These are phyloP conservation scores for Kingdonia uniflora DNA, from an alignment of 164 flowering plant genomes.

Conservation along the genomic window DNA sequence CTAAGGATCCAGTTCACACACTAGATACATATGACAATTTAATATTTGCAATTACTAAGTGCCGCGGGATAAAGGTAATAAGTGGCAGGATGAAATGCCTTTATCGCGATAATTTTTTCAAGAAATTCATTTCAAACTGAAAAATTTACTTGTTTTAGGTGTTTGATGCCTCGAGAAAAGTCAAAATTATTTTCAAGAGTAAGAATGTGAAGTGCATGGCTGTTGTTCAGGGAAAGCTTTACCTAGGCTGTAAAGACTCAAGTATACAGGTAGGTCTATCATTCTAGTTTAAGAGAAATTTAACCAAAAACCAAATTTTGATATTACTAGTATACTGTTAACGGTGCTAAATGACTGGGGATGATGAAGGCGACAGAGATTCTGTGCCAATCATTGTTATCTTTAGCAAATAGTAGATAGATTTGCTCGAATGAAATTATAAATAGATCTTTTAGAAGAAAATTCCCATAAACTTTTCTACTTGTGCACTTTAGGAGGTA, in stretches of 20 bases:
- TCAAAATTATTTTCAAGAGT: conserved; percentile 35
- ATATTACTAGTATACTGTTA: too few species aligned
- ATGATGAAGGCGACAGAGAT: too few species aligned
- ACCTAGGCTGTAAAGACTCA: conserved; percentile 60
- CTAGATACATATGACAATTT: conserved; percentile 35
- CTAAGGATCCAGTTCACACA: conserved; percentile 45
- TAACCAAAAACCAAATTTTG: background rate
- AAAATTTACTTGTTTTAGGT: conserved; percentile 28
- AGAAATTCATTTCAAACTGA: background rate
- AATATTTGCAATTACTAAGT: conserved; percentile 33
- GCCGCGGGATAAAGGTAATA: conserved; percentile 48
- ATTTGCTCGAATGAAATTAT: too few species aligned
- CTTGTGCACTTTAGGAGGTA: conserved; percentile 32
- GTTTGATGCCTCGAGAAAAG: conserved; percentile 40
- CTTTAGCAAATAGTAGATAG: too few species aligned
- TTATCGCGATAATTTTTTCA: background rate
- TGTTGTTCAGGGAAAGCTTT: conserved; percentile 41
- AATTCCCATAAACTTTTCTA: too few species aligned
- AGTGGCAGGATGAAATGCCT: background rate
- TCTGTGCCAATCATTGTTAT: too few species aligned
- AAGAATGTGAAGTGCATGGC: conserved; percentile 43
- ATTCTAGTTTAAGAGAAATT: background rate
- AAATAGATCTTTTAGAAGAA: too few species aligned
- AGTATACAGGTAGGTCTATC: conserved; percentile 58
- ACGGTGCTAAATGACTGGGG: too few species aligned